Evolutionary conservation across 148 eudicot genomes (phyloP).

Genomic region (Euryodendron excelsum): DNA sequence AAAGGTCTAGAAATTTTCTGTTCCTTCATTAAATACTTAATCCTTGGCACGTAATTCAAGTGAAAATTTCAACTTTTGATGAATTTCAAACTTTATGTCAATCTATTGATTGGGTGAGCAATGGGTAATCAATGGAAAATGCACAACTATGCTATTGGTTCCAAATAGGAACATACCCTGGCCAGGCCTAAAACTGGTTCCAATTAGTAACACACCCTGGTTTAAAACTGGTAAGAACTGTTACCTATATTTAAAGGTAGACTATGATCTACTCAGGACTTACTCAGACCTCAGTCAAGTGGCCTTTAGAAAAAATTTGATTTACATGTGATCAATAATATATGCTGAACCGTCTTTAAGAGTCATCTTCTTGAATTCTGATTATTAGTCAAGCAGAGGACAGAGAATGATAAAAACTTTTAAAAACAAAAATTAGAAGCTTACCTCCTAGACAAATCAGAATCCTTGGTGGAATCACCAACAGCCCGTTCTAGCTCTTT

Average conservation of each 20-base stretch:
- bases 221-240: neutral
- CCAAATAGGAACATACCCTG: too few species aligned
- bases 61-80: neutral
- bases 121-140: neutral
- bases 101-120: neutral
- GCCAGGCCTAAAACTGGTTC: too few species aligned
- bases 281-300: too few species aligned
- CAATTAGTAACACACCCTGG: neutral
- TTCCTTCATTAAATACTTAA: neutral
- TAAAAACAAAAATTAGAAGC: neutral
- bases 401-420: neutral
- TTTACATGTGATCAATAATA: neutral
- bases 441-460: conserved; percentile 68
- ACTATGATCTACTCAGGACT: too few species aligned
- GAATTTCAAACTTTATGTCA: neutral
- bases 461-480: conserved; percentile 60
- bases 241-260: too few species aligned
- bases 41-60: neutral
- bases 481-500: conserved; percentile 72
- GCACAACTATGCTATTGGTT: neutral
- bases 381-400: neutral
- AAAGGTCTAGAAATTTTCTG: neutral
- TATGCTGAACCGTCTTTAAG: neutral
- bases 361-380: neutral
- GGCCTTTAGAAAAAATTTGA: too few species aligned